Conservation (phyloP, 768 basidiomycete genomes). For the Pleurotus djamor region DNA sequence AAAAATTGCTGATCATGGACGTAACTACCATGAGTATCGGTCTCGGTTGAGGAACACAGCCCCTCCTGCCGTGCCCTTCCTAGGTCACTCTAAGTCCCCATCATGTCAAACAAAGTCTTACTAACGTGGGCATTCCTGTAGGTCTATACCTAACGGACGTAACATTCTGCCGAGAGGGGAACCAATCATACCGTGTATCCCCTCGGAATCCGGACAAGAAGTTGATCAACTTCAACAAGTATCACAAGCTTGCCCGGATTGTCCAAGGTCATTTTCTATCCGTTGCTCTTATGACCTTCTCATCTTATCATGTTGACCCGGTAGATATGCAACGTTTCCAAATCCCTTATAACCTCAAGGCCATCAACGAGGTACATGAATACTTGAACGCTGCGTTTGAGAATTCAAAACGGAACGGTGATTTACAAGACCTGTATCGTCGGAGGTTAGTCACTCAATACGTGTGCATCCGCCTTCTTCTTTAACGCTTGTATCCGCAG, state of each 20-base stretch:
- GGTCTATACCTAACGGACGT: slow-evolving; percentile 89
- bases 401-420: slow-evolving; percentile 73
- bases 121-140: slow-evolving; percentile 23
- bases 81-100: slow-evolving; percentile 48
- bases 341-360: slow-evolving; percentile 80
- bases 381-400: slow-evolving; percentile 76
- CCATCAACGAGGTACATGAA: slow-evolving; percentile 85
- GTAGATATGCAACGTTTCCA: slow-evolving; percentile 93
- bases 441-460: slow-evolving; percentile 57
- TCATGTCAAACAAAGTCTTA: neutral
- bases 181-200: slow-evolving; percentile 80
- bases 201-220: slow-evolving; percentile 73
- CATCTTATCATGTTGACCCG: neutral
- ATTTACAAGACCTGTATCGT: slow-evolving; percentile 82
- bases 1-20: slow-evolving; percentile 85
- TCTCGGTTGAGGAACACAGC: slow-evolving; percentile 81
- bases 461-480: slow-evolving; percentile 8
- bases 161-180: slow-evolving; percentile 95
- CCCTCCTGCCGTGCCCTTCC: slow-evolving; percentile 93
- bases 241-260: slow-evolving; percentile 85
- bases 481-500: slow-evolving; percentile 29
- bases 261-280: slow-evolving; percentile 56
- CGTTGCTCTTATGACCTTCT: neutral
- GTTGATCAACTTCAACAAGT: slow-evolving; percentile 95
- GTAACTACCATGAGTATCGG: slow-evolving; percentile 92